Conservation (phyloP, 768 basidiomycete genomes). For the Lactifluus pinguis region DNA sequence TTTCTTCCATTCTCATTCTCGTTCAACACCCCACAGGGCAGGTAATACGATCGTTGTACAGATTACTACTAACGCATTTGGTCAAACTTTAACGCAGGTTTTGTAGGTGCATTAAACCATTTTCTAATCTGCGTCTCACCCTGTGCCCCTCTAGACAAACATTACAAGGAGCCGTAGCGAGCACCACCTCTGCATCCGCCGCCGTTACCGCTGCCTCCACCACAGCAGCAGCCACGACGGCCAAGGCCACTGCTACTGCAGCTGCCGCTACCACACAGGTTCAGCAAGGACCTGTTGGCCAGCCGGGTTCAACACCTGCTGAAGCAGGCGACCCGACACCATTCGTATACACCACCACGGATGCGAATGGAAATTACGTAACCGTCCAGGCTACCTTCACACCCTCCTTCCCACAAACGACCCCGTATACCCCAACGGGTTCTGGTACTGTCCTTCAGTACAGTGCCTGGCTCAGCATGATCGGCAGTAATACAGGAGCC, state of each 20-base stretch:
- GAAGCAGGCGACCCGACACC: conserved; percentile 21
- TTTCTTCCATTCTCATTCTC: conserved; percentile 2
- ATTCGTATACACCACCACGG: conserved; percentile 29
- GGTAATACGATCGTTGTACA: conserved; percentile 47
- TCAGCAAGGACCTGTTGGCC: conserved; percentile 47
- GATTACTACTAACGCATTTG: conserved; percentile 34
- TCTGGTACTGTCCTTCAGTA: conserved; percentile 27
- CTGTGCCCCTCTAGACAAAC: conserved; percentile 12
- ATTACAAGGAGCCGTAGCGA: conserved; percentile 17
- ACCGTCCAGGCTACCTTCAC: conserved; percentile 27
- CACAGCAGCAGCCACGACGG: conserved; percentile 19
- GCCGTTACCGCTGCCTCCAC: conserved; percentile 23
- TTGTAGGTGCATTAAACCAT: conserved; percentile 29
- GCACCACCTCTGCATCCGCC: conserved; percentile 19
- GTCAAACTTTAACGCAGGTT: conserved; percentile 33
- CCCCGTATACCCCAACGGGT: conserved; percentile 16
- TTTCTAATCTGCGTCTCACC: neutral
- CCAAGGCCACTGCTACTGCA: neutral
- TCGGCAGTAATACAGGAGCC: conserved; percentile 25
- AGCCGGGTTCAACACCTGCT: conserved; percentile 32
- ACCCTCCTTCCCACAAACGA: conserved; percentile 24
- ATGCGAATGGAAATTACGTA: conserved; percentile 25
- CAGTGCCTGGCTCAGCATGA: conserved; percentile 24
- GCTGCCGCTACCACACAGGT: conserved; percentile 6
- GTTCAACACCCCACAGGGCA: conserved; percentile 23